phyloP scores from a whole-genome alignment of 1,284 basidiomycete genomes.

The Pholiota adiposa region DNA sequence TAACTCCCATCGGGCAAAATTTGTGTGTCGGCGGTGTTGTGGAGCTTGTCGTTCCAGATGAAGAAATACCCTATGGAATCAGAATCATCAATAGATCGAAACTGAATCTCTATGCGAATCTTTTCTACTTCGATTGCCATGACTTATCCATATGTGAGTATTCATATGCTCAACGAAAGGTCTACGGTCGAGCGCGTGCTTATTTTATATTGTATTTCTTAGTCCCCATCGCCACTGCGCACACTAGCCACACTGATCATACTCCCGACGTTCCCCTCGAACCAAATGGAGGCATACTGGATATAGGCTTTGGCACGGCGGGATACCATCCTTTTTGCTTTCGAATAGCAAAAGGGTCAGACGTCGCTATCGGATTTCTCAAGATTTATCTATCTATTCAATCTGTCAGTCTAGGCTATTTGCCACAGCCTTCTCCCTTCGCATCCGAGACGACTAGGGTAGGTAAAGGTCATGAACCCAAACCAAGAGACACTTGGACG shows the following conservation, averaged over 20 bases:
- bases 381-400: constrained; percentile 21
- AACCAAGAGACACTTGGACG: too few relatives aligned
- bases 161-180: background rate
- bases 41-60: background rate
- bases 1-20: constrained; percentile 1
- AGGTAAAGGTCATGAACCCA: too few relatives aligned
- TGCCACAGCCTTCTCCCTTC: background rate
- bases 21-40: constrained; percentile 7
- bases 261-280: background rate
- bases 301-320: background rate
- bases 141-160: constrained; percentile 20
- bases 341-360: constrained; percentile 3
- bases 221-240: background rate
- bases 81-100: constrained; percentile 16
- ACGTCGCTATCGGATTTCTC: constrained; percentile 18
- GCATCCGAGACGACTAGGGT: too few relatives aligned
- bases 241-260: background rate
- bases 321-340: constrained; percentile 6
- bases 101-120: constrained; percentile 14
- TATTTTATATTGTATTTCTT: background rate
- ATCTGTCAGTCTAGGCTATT: constrained; percentile 6
- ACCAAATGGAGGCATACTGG: background rate
- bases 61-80: constrained; percentile 15
- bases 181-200: background rate
- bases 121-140: constrained; percentile 18